A percentile compares a stretch with the other conserved stretches of the same genome.
phyloP scores from a whole-genome alignment of 2,329 filamentous ascomycete genomes.

The Penicillium sp. region DNA sequence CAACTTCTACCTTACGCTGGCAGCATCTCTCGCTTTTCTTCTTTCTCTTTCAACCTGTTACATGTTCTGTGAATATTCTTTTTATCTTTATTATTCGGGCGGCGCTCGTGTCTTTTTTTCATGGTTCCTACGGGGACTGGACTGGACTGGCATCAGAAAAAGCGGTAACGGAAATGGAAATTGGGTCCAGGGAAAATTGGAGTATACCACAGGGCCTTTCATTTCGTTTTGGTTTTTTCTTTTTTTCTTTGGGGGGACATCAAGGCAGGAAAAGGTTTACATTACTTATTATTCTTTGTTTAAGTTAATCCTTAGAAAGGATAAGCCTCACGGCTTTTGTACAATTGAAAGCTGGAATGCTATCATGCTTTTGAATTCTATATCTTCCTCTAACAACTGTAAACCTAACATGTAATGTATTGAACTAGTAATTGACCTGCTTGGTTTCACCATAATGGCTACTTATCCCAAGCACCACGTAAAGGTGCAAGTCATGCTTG shows the following conservation, averaged over 20 bases:
- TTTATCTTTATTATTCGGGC: constrained; percentile 9
- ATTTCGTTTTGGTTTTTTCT: constrained; percentile 8
- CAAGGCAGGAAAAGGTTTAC: constrained; percentile 4
- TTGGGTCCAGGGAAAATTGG: constrained; percentile 17
- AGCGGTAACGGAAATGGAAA: constrained; percentile 16
- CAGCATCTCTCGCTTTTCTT: constrained; percentile 10
- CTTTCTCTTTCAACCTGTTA: background rate
- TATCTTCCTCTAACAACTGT: background rate
- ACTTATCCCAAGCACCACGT: constrained; percentile 19
- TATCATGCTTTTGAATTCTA: constrained; percentile 9
- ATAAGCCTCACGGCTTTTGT: constrained; percentile 20
- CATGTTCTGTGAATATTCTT: constrained; percentile 24
- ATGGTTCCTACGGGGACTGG: constrained; percentile 8
- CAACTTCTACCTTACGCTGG: constrained; percentile 11
- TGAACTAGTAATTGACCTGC: constrained; percentile 13
- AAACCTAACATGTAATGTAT: background rate
- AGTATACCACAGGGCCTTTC: constrained; percentile 18
- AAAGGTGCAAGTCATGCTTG: constrained; percentile 18
- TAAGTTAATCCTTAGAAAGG: constrained; percentile 10
- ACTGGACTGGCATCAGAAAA: constrained; percentile 23
- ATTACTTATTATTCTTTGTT: background rate
- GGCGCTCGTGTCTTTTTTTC: constrained; percentile 16
- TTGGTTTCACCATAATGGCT: constrained; percentile 15
- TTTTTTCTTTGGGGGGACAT: background rate
- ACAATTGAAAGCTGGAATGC: constrained; percentile 22